Evolutionary conservation across 208 protist genomes (phyloP), one percentile per base, ranked within the genome.

Genomic region (Angomonas desouzai): DNA sequence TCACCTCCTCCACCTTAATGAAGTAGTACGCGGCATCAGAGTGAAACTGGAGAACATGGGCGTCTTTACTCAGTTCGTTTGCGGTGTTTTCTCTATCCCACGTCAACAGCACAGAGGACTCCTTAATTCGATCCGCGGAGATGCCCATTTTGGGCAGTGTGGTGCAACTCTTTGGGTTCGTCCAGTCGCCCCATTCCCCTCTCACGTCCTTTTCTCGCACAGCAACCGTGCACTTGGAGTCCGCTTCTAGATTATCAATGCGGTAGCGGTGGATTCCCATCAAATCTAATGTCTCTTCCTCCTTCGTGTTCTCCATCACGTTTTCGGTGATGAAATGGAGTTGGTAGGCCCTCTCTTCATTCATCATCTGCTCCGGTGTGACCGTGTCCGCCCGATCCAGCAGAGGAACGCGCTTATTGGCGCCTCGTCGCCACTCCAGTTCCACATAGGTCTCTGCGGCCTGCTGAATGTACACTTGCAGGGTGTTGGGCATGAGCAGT

Each of bases 401-500:
- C 27, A 64, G 62, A 11, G 56, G 56, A n/a, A 87, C 64, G 38
- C 74, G 65, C 71, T 94, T 95, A 82, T 94, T 95, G 40, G 72
- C 71, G 61, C 85, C 72, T 51, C 92, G 87, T 43, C 84, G 73
- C 88, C 92, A 97, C 64, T 93, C 86, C 57, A 97, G 76, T 51
- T 95, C 89, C 0, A 97, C 86, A 72, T 94, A 97, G 20, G 71
- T 76, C 68, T 97, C 89, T 47, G 79, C 80, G 58, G 94, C 86
- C 75, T 94, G 94, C 33, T 75, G 84, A 30, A 97, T 76, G 47
- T 88, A 72, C n/a, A 97, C 73, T 64, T 97, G 89, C 32, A 97
- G 80, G 13, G 93, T 77, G 75, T 96, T 94, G 72, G 94, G 87
- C 25, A 89, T 97, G 79, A 97, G 87, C 62, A 94, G 89, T 75